Conservation (phyloP, 805 yeast species). For the Saturnispora dispora region DNA sequence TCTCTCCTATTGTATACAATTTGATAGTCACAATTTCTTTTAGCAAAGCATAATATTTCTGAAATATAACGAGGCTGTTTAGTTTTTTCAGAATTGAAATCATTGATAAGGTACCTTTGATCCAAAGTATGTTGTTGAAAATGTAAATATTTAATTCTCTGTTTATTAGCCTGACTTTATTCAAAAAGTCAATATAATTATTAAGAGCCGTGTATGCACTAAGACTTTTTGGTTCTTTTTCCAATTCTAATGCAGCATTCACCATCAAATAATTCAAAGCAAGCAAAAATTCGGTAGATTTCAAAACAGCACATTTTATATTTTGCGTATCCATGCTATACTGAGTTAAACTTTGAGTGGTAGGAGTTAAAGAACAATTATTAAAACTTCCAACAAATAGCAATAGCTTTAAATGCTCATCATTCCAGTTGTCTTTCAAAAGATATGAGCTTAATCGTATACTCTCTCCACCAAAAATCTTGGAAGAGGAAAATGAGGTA, state of each 20-base stretch:
- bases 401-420: conserved; percentile 34
- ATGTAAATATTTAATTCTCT: background rate
- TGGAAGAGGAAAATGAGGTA: conserved; percentile 37
- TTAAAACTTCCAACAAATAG: conserved; percentile 42
- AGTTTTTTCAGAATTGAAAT: background rate
- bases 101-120: conserved; percentile 5
- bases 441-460: conserved; percentile 37
- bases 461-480: conserved; percentile 47
- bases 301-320: conserved; percentile 13
- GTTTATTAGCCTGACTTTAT: background rate
- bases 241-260: conserved; percentile 6
- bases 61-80: background rate
- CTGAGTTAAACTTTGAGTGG: background rate
- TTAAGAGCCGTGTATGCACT: background rate
- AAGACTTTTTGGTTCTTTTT: background rate
- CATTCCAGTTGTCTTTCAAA: conserved; percentile 40
- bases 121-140: conserved; percentile 1
- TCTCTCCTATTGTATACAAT: conserved; percentile 6
- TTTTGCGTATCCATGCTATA: background rate
- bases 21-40: conserved; percentile 11
- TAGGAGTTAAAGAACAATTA: conserved; percentile 9
- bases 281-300: conserved; percentile 37
- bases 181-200: background rate
- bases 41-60: conserved; percentile 1
- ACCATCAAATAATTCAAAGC: conserved; percentile 14